Evolutionary conservation across 768 basidiomycete genomes (phyloP).

Genomic region (Galerina marginata): DNA sequence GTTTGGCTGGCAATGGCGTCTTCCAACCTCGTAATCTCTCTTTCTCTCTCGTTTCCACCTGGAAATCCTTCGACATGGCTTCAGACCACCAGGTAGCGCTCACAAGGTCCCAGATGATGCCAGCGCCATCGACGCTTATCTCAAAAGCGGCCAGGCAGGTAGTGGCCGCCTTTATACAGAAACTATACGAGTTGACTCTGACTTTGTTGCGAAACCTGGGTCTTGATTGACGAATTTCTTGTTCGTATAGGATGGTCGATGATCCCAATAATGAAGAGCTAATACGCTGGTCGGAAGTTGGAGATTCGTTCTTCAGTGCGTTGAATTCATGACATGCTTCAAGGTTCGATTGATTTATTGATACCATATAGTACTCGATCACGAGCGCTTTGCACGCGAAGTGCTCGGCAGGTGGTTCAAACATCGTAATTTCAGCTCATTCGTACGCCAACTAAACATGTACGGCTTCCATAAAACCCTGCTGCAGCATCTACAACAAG

Average conservation of each 20-base stretch:
- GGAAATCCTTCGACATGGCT: conserved; percentile 36
- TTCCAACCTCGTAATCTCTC: background rate
- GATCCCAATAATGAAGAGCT: conserved; percentile 82
- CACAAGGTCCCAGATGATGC: conserved; percentile 44
- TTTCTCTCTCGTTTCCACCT: background rate
- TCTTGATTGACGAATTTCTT: conserved; percentile 13
- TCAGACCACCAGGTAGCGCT: conserved; percentile 64
- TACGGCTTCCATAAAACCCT: conserved; percentile 96
- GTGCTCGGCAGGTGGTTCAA: conserved; percentile 96
- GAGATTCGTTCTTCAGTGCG: conserved; percentile 91
- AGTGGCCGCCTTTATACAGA: conserved; percentile 87
- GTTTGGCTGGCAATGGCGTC: background rate
- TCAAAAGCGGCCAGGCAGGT: conserved; percentile 43
- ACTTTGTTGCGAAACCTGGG: conserved; percentile 19
- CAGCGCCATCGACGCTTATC: conserved; percentile 32
- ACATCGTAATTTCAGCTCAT: conserved; percentile 92
- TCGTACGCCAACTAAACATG: conserved; percentile 95
- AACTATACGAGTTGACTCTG: conserved; percentile 81
- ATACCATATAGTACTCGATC: conserved; percentile 77
- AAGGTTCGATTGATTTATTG: background rate
- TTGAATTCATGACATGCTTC: background rate
- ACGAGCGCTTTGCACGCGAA: conserved; percentile 88
- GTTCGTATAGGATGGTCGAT: conserved; percentile 79
- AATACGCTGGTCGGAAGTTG: conserved; percentile 90
- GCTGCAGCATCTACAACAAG: conserved; percentile 94